Conservation (phyloP, 2,329 filamentous ascomycete species). For the Colletotrichum limetticola region DNA sequence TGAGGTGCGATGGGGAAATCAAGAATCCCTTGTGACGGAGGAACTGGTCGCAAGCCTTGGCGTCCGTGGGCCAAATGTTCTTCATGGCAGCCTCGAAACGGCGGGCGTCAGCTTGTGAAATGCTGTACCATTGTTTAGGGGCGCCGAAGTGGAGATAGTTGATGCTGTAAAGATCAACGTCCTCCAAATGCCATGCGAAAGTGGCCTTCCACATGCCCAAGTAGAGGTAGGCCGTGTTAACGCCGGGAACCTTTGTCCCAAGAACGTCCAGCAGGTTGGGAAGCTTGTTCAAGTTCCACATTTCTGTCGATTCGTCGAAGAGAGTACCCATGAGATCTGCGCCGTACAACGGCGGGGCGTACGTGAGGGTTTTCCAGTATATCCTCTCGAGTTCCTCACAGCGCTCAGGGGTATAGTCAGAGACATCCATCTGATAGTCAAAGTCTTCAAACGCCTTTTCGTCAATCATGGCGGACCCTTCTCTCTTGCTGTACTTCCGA, state of each 20-base stretch:
- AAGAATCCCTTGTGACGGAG: conserved; percentile 97
- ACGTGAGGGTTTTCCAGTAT: conserved; percentile 98
- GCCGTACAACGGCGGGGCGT: conserved; percentile 93
- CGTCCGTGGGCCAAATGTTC: conserved; percentile 92
- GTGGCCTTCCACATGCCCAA: conserved; percentile 99
- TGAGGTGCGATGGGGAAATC: conserved; percentile 89
- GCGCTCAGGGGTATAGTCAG: conserved; percentile 89
- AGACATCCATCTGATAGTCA: conserved; percentile 87
- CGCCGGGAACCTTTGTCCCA: conserved; percentile 94
- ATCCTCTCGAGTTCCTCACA: conserved; percentile 94
- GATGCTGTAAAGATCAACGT: conserved; percentile 99
- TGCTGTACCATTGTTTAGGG: conserved; percentile 99
- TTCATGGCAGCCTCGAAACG: conserved; percentile 96
- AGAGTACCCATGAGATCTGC: conserved; percentile 96
- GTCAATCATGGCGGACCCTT: conserved; percentile 82
- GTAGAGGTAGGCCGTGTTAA: conserved; percentile 98
- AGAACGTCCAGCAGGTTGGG: conserved; percentile 94
- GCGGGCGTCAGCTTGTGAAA: conserved; percentile 92
- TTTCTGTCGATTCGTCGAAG: conserved; percentile 85
- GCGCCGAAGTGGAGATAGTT: conserved; percentile 99
- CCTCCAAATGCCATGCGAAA: conserved; percentile 98
- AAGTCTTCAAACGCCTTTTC: conserved; percentile 92
- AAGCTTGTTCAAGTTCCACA: conserved; percentile 95
- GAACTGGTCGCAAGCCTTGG: conserved; percentile 96
- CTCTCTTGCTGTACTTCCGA: conserved; percentile 85